Percentiles rank a stretch among this genome's conserved stretches.
Conservation (phyloP, 352 stramenopile species). For the Phytophthora pseudosyringae region DNA sequence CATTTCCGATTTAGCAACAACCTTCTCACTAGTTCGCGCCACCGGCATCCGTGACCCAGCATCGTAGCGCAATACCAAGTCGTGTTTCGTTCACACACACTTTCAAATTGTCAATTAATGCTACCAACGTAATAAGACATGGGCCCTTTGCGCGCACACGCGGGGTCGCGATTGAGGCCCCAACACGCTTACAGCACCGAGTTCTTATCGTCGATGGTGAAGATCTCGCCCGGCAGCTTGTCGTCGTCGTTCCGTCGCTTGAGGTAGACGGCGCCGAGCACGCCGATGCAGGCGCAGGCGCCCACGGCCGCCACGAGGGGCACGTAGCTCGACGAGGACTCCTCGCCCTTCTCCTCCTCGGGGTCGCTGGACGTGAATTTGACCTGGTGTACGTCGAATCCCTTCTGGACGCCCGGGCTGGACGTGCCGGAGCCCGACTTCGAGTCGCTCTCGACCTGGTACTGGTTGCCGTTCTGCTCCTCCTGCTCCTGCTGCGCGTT, state of each 20-base stretch:
- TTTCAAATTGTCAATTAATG: conserved; percentile 46
- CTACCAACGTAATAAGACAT: conserved; percentile 51
- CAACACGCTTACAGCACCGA: conserved; percentile 62
- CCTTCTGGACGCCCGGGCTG: conserved; percentile 11
- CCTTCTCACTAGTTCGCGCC: not conserved
- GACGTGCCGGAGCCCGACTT: conserved; percentile 9
- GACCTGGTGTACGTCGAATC: conserved; percentile 50
- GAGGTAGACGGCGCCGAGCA: conserved; percentile 59
- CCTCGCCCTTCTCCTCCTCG: conserved; percentile 18
- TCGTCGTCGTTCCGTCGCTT: conserved; percentile 62
- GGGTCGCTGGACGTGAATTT: conserved; percentile 45
- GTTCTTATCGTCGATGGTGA: conserved; percentile 81
- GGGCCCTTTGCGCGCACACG: conserved; percentile 2
- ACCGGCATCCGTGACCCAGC: not conserved
- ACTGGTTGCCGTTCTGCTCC: conserved; percentile 7
- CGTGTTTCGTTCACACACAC: conserved; percentile 44
- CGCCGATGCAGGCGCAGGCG: conserved; percentile 56
- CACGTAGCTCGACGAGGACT: conserved; percentile 9
- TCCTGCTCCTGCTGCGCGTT: conserved; percentile 18
- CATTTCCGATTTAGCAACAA: conserved; percentile 11
- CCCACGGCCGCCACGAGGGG: conserved; percentile 39
- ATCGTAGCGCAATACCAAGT: conserved; percentile 19
- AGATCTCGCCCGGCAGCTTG: conserved; percentile 65
- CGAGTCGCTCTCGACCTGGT: conserved; percentile 6
- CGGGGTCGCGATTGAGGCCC: conserved; percentile 1